Percentiles rank a stretch among this genome's conserved stretches.
phyloP scores from a whole-genome alignment of 1,284 basidiomycete genomes.

The Leccinum solheimii region DNA sequence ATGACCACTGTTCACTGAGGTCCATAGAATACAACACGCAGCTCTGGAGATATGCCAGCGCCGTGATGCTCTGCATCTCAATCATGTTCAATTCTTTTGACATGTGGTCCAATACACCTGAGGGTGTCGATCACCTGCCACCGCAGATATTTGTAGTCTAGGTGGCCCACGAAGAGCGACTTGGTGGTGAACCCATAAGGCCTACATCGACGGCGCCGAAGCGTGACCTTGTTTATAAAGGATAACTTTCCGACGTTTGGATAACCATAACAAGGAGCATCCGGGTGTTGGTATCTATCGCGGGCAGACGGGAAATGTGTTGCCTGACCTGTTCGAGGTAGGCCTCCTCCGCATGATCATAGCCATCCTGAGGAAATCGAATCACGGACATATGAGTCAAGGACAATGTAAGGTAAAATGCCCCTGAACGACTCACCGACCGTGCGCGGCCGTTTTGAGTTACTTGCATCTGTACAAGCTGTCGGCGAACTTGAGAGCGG shows the following conservation, averaged over 20 bases:
- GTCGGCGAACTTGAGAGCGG: slow-evolving; percentile 77
- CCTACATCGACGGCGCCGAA: slow-evolving; percentile 91
- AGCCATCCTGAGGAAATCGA: slow-evolving; percentile 69
- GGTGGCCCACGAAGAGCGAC: slow-evolving; percentile 32
- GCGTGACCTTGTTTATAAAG: slow-evolving; percentile 97
- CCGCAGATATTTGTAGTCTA: too few relatives aligned
- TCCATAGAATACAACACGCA: slow-evolving; percentile 53
- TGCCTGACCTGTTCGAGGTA: slow-evolving; percentile 97
- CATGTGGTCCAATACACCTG: too few relatives aligned
- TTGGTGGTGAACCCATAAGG: slow-evolving; percentile 98
- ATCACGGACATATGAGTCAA: slow-evolving; percentile 4
- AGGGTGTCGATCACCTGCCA: too few relatives aligned
- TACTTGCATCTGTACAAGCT: slow-evolving; percentile 96
- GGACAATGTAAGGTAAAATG: neutral
- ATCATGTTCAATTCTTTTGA: too few relatives aligned
- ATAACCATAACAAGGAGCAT: slow-evolving; percentile 96
- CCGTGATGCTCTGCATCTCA: too few relatives aligned
- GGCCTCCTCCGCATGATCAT: slow-evolving; percentile 96
- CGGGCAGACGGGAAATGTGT: slow-evolving; percentile 94
- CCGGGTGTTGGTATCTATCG: slow-evolving; percentile 95
- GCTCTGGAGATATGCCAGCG: too few relatives aligned
- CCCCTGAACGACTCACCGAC: slow-evolving; percentile 58
- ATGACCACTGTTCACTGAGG: slow-evolving; percentile 86
- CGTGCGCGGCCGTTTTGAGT: slow-evolving; percentile 91
- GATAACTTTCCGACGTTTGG: slow-evolving; percentile 98